Evolutionary conservation across 495 filamentous ascomycete species (phyloP), one percentile per base, ranked within the genome.

Genomic region (Parmelia sp.): DNA sequence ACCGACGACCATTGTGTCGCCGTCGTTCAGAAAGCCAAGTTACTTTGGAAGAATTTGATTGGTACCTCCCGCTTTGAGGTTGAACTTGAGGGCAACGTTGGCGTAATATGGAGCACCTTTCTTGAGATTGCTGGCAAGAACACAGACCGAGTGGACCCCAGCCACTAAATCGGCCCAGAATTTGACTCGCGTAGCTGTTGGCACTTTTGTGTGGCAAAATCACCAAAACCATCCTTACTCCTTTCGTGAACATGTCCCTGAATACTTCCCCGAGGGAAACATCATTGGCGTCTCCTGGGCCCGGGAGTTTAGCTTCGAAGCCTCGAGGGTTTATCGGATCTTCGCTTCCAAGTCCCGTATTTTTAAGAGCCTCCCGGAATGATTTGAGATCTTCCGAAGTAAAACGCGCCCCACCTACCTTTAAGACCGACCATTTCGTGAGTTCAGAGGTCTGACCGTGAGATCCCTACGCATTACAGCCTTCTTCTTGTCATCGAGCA

Each of bases 61-160:
- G 25, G 79, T 74, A 0, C 93, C 93, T 9, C 91, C 90, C 63
- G 88, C 79, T 74, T 96, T 96, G 53, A 95, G 73, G 71, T 96
- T 96, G 74, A 95, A 83, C 72, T 92, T 96, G 27, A 95, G 73
- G 8, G 77, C 88, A 2, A 93, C 78, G 65, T 95, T 96, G 67
- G 87, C 87, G 42, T 84, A 84, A 69, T 89, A 90, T 44, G 85
- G 82, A 83, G 82, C 67, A 85, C 44, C 68, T 44, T 57, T 68
- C 14, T 1, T 47, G 87, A 3, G 74, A 36, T 65, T 65, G 0
- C 64, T 60, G 0, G 68, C 79, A 6, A 87, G 75, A 12, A 82
- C 76, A 65, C 86, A 88, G 53, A 90, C 80, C 11, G 84, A 90
- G 25, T 84, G 72, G 4, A 89, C 74, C 0, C 89, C 85, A 36